Percentiles rank a stretch among this genome's conserved stretches.
These are phyloP conservation scores for Scortechinia acanthostroma DNA, from an alignment of 2,329 filamentous ascomycete genomes.

Conservation along the genomic window DNA sequence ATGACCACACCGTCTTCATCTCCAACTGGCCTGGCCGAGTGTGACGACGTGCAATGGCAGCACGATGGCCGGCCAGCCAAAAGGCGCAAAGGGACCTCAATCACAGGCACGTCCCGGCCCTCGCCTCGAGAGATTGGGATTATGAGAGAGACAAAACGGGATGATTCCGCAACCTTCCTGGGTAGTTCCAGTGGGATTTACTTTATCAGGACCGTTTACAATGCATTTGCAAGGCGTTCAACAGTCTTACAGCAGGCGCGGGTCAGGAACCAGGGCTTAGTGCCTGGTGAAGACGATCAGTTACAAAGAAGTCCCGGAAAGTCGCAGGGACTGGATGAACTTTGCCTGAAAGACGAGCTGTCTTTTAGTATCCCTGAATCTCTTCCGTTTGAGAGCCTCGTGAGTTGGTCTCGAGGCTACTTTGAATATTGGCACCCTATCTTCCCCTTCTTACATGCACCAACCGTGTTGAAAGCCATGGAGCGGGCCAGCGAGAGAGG, in stretches of 20 bases:
- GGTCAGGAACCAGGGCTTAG: conserved; percentile 24
- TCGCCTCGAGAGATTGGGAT: conserved; percentile 31
- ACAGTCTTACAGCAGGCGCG: conserved; percentile 16
- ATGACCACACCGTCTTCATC: not conserved
- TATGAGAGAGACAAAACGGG: conserved; percentile 38
- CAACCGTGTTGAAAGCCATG: conserved; percentile 35
- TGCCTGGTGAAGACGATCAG: conserved; percentile 50
- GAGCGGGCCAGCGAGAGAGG: conserved; percentile 28
- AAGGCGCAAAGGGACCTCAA: conserved; percentile 13
- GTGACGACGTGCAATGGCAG: not conserved
- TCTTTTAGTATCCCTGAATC: conserved; percentile 5
- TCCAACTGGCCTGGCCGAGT: not conserved
- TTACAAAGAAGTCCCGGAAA: conserved; percentile 18
- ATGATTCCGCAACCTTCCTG: conserved; percentile 41
- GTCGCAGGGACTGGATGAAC: conserved; percentile 9
- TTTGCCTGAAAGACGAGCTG: conserved; percentile 27
- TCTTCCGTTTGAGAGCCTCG: conserved; percentile 35
- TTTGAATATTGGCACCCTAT: conserved; percentile 51
- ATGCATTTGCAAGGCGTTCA: conserved; percentile 27
- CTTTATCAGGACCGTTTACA: conserved; percentile 46
- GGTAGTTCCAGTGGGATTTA: conserved; percentile 52
- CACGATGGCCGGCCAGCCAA: conserved; percentile 9
- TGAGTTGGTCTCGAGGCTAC: conserved; percentile 40
- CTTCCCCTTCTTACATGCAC: conserved; percentile 46
- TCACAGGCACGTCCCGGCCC: not conserved